These are phyloP conservation scores for Skeletonema menzelii DNA, from an alignment of 108 stramenopile species.

Conservation along the genomic window DNA sequence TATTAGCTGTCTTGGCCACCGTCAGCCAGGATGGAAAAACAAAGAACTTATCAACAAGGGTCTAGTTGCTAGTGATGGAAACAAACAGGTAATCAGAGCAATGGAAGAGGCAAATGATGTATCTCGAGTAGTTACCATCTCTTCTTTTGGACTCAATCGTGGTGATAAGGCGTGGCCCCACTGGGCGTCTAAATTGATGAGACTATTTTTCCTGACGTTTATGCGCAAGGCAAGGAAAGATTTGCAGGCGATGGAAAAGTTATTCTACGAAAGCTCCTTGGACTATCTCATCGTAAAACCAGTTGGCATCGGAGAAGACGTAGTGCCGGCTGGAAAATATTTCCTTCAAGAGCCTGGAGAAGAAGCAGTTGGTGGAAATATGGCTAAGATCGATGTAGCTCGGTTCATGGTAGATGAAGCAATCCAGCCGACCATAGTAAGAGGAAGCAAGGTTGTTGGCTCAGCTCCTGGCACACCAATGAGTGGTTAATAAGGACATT, in stretches of 20 bases:
- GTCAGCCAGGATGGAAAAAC: conserved; percentile 57
- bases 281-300: conserved; percentile 75
- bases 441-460: conserved; percentile 59
- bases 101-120: conserved; percentile 49
- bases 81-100: conserved; percentile 51
- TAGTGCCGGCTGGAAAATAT: conserved; percentile 44
- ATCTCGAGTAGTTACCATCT: conserved; percentile 49
- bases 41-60: conserved; percentile 24
- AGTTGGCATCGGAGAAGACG: conserved; percentile 64
- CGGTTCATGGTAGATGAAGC: conserved; percentile 73
- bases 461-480: conserved; percentile 36
- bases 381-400: conserved; percentile 78
- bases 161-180: conserved; percentile 56
- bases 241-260: conserved; percentile 55
- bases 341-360: conserved; percentile 48
- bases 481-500: background rate
- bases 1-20: conserved; percentile 74
- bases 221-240: conserved; percentile 50
- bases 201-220: conserved; percentile 46
- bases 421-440: conserved; percentile 47
- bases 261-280: conserved; percentile 18
- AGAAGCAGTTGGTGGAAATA: conserved; percentile 50
- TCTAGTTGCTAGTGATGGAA: conserved; percentile 51
- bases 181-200: conserved; percentile 52
- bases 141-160: conserved; percentile 62